Base-by-base conservation (phyloP, 2,329 filamentous ascomycete species). In the Penicillium sp. region DNA sequence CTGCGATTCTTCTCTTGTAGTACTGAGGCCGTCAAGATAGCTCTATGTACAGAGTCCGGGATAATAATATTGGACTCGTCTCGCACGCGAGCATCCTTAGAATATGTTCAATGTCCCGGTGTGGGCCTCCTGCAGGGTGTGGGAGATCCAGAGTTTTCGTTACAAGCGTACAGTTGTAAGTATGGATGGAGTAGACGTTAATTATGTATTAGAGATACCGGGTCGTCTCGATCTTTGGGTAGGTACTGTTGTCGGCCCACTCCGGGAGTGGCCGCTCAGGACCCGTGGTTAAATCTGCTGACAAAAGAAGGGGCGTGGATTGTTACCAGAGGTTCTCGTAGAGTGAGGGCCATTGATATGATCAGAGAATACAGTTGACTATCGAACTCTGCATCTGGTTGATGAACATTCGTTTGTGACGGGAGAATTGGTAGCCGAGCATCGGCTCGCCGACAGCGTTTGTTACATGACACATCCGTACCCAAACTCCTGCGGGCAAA, bases 221-320 rank as follows among this genome's bases (percentile, higher is more conserved):
- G 37, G 54, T 46, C 7, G 42, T 40, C 33, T 45, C 19, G 51
- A 35, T 42, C 30, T 43, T 19, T 46, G 58, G 53, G 35, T 37
- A 52, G 53, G 35, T 37, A 52, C 28, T 37, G 49, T 13, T 40
- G 38, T 55, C 11, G 55, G 59, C 48, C 56, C 55, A 57, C 49
- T 35, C 59, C 59, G 59, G 59, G 59, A 58, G 55, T 61, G 59
- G 57, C 59, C 59, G 59, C 45, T 43, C 33, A 11, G 28, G 52
- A 58, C 33, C 59, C 59, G 59, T 61, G 59, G 59, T 45, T 53
- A 53, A 58, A 33, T 37, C 35, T 45, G 25, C 38, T 28, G 30
- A 38, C 55, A 30, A 37, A 46, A 38, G 30, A 42, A 14, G 7
- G 38, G 28, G 35, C 43, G 22, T 16, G 10, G 37, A 19, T 8